phyloP scores from a whole-genome alignment of 495 filamentous ascomycete species.

The Penicillium pulvis region DNA sequence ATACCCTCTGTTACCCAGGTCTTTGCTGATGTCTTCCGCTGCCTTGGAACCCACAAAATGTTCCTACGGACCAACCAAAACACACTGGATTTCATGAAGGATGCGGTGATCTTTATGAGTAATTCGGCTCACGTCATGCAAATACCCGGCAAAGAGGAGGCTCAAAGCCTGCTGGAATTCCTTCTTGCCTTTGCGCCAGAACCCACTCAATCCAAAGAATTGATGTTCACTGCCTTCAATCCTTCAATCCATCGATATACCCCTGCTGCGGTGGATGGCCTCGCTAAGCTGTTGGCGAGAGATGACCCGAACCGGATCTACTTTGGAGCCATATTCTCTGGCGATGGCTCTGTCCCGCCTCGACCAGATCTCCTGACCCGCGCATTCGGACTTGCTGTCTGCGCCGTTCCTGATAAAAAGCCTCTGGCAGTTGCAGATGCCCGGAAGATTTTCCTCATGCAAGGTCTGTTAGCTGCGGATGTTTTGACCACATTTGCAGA shows the following conservation, averaged over 20 bases:
- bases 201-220: constrained; percentile 51
- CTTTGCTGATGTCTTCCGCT: constrained; percentile 76
- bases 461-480: constrained; percentile 88
- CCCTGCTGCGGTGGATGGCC: constrained; percentile 81
- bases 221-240: constrained; percentile 80
- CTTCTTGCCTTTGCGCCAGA: constrained; percentile 83
- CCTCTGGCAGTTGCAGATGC: constrained; percentile 69
- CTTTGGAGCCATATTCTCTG: constrained; percentile 77
- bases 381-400: constrained; percentile 85
- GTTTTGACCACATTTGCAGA: constrained; percentile 79
- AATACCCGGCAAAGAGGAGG: constrained; percentile 86
- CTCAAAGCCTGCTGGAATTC: constrained; percentile 82
- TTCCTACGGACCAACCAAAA: constrained; percentile 77
- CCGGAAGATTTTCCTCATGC: constrained; percentile 84
- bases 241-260: constrained; percentile 84
- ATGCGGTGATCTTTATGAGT: constrained; percentile 83
- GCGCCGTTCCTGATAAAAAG: constrained; percentile 73
- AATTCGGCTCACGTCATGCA: constrained; percentile 81
- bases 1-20: constrained; percentile 77
- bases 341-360: constrained; percentile 61
- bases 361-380: constrained; percentile 84
- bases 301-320: constrained; percentile 90
- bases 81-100: constrained; percentile 95
- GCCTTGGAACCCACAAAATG: constrained; percentile 87
- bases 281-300: constrained; percentile 89